Percentiles rank a stretch among this genome's conserved stretches.
phyloP scores from a whole-genome alignment of 2,329 filamentous ascomycete genomes.

The Lecanicillium sp. region DNA sequence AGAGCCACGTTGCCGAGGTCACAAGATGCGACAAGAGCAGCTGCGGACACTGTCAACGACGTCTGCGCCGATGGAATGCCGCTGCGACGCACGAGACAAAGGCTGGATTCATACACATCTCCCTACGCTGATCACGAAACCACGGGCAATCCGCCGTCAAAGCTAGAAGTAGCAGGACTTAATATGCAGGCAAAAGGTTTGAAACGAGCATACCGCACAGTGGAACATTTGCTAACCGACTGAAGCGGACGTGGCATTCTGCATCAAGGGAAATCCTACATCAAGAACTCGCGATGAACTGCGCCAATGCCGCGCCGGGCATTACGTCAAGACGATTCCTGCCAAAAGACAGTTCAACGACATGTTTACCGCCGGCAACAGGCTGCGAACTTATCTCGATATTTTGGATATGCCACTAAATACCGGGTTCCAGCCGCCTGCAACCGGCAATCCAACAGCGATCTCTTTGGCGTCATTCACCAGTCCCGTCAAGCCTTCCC shows the following conservation, averaged over 20 bases:
- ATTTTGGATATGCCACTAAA: conserved; percentile 17
- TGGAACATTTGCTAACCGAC: not conserved
- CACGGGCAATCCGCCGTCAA: conserved; percentile 8
- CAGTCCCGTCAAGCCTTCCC: not conserved
- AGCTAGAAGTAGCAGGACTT: conserved; percentile 8
- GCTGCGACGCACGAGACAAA: conserved; percentile 4
- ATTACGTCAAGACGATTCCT: conserved; percentile 15
- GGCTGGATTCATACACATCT: conserved; percentile 8
- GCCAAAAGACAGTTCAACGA: conserved; percentile 19
- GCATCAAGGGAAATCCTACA: conserved; percentile 4
- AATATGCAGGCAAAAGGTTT: conserved; percentile 23
- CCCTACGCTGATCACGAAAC: conserved; percentile 5
- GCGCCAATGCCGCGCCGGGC: conserved; percentile 3
- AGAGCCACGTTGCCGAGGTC: too few species aligned
- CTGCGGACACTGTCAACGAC: not conserved
- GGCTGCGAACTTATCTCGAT: conserved; percentile 16
- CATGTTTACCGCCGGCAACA: conserved; percentile 17
- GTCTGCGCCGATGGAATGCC: conserved; percentile 4
- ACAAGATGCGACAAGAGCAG: too few species aligned
- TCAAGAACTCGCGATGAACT: not conserved
- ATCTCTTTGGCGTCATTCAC: not conserved
- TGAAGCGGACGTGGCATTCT: conserved; percentile 18
- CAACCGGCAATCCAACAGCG: too few species aligned
- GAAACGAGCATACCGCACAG: conserved; percentile 4
- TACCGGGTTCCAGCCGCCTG: not conserved